Percentiles rank a stretch among this genome's conserved stretches.
Conservation (phyloP, 345 rosid genomes). For the Gossypium herbaceum region DNA sequence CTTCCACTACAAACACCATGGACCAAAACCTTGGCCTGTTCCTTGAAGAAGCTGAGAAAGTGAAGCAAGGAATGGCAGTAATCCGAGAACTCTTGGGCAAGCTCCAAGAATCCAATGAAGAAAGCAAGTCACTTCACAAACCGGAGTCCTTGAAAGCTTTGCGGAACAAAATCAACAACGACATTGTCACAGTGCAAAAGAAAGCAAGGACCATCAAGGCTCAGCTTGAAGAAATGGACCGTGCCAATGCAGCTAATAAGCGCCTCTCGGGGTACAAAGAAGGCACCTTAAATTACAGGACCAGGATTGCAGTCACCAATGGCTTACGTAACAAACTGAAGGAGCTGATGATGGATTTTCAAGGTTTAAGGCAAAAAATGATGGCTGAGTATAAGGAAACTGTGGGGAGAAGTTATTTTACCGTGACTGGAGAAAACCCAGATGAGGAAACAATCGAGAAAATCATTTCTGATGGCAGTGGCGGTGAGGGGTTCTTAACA, state of each 20-base stretch:
- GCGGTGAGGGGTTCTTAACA: constrained; percentile 67
- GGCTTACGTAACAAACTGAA: constrained; percentile 75
- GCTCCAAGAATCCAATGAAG: constrained; percentile 69
- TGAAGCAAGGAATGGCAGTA: constrained; percentile 72
- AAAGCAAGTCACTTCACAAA: constrained; percentile 73
- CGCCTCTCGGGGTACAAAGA: constrained; percentile 13
- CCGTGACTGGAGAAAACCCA: constrained; percentile 86
- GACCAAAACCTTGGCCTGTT: constrained; percentile 72
- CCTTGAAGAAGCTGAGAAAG: constrained; percentile 85
- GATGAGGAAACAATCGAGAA: constrained; percentile 80
- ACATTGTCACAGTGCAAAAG: background rate
- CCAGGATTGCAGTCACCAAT: constrained; percentile 73
- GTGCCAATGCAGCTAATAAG: background rate
- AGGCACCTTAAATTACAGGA: constrained; percentile 73
- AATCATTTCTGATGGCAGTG: constrained; percentile 61
- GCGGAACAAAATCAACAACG: constrained; percentile 44
- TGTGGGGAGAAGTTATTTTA: constrained; percentile 82
- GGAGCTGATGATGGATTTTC: constrained; percentile 97
- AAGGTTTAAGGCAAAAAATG: constrained; percentile 77
- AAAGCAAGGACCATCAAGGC: background rate
- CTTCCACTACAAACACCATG: constrained; percentile 34
- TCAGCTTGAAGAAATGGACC: background rate
- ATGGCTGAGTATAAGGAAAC: constrained; percentile 89
- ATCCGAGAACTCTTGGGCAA: constrained; percentile 56
- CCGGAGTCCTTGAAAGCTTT: constrained; percentile 62